Base-by-base conservation (phyloP, 306 rosid genomes). In the Alnus rubra region DNA sequence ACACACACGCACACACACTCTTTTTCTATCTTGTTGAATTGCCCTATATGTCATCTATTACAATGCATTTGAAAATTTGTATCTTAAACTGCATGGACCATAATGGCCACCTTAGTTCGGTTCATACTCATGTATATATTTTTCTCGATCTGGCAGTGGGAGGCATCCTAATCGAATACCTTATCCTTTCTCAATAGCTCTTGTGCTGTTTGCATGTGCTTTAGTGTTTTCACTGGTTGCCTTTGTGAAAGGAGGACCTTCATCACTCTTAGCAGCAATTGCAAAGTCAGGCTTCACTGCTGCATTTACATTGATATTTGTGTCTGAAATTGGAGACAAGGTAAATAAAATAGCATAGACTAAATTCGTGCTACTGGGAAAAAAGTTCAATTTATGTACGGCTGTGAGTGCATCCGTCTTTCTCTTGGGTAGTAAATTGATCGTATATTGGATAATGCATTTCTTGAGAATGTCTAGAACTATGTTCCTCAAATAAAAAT, bases 271-370 rank as follows among this genome's bases (percentile, higher is more conserved):
- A 79, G 93, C 90, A 74, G 98, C 96, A 82, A 73, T 95, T 64
- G 87, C 99, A 69, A 95, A 93, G 82, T 87, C 99, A 54, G 99
- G 99, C 76, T 92, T 95, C 85, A 90, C 99, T 63, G 99, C 99
- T 80, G 99, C 99, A 33, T 95, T 95, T 81, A 78, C 95, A 54
- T 89, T 95, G 79, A 95, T 95, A 88, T 93, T 89, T 85, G 93
- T 95, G 79, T 95, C 99, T 79, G 99, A 95, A 91, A 95, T 95
- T 78, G 99, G 99, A 39, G 99, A 95, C 91, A 95, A 95, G 98
- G 99, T 95, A 86, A 81, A 13, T 54, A 47, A 65, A 50, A 53
- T 80, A 80, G 35, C 16, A 53, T 64, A 67, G 72, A 18, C 69
- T 55, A 45, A 15, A 35, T 63, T 69, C 31, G 1, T 64, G 35